Evolutionary conservation across 805 yeast species (phyloP), one percentile per base, ranked within the genome.

Genomic region (Spencermartinsiella europaea): DNA sequence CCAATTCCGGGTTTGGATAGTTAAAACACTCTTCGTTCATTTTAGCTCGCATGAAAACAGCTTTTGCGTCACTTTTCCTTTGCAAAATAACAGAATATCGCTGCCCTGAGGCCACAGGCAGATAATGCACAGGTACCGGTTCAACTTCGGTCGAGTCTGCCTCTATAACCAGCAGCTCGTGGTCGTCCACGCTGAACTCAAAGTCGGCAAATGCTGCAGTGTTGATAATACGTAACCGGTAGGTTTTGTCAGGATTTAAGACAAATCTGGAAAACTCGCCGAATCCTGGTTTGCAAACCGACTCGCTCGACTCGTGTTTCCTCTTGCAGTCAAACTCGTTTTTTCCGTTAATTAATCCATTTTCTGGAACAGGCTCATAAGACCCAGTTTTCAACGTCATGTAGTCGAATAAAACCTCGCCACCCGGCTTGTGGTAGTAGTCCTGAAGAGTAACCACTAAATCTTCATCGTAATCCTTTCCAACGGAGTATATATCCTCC

Each of bases 101-200:
- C 68, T 89, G 96, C 4, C 90, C 96, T 14, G 84, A 85, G 0
- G 90, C 74, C 1, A 66, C 49, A 7, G 57, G 56, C 2, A 64
- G 43, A 28, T 50, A 49, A 20, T 55, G 54, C 3, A 53, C 54
- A 0, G 27, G 34, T 4, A 49, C 27, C 0, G 64, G 63, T 40
- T 48, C 41, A 7, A 58, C 46, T 3, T 44, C 44, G 2, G 61
- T 55, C 2, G 65, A 58, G 37, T 66, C 70, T 1, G 62, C 66
- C 42, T 66, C 70, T 3, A 66, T 50, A 15, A 63, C 56, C 27
- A 47, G 40, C 33, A 59, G 25, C 47, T 50, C 41, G 31, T 57
- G 60, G 10, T 52, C 54, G 35, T 62, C 67, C 7, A 64, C 51
- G 10, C 59, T 48, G 34, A 65, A 45, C 21, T 52, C 53, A 37